Percentiles rank a stretch among this genome's conserved stretches.
Evolutionary conservation across 768 basidiomycete species (phyloP).

Genomic region (Paxillus involutus): DNA sequence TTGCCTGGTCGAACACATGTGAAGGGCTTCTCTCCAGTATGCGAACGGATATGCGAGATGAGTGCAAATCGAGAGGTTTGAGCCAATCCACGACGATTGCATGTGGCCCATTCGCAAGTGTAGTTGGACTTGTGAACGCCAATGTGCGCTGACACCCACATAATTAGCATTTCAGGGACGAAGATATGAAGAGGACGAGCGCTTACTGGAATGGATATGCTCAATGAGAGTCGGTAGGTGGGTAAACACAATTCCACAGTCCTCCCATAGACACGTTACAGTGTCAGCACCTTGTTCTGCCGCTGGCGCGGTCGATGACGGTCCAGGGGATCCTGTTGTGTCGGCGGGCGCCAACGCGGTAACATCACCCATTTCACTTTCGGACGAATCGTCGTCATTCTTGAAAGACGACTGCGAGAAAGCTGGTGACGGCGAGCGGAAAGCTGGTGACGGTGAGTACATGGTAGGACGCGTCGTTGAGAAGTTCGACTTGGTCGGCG

Average conservation of each 20-base stretch:
- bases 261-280: slow-evolving; percentile 82
- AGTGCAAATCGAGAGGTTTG: slow-evolving; percentile 91
- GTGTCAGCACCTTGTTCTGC: slow-evolving; percentile 45
- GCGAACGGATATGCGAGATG: slow-evolving; percentile 86
- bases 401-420: slow-evolving; percentile 35
- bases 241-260: slow-evolving; percentile 72
- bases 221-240: slow-evolving; percentile 75
- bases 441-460: slow-evolving; percentile 38
- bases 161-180: not conserved
- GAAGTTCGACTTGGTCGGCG: not conserved
- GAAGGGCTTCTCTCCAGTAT: slow-evolving; percentile 95
- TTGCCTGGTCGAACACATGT: slow-evolving; percentile 76
- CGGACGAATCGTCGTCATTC: slow-evolving; percentile 26
- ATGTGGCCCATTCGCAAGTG: slow-evolving; percentile 88
- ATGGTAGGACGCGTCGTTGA: slow-evolving; percentile 21
- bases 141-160: slow-evolving; percentile 61
- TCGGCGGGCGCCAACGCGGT: slow-evolving; percentile 11
- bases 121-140: slow-evolving; percentile 83
- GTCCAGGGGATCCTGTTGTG: slow-evolving; percentile 19
- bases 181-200: not conserved
- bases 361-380: slow-evolving; percentile 20
- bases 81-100: slow-evolving; percentile 73
- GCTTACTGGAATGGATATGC: slow-evolving; percentile 80
- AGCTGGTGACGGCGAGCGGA: slow-evolving; percentile 41
- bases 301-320: slow-evolving; percentile 17